These are phyloP conservation scores for Trichoderma guizhouense DNA, from an alignment of 2,329 filamentous ascomycete species.

Conservation along the genomic window DNA sequence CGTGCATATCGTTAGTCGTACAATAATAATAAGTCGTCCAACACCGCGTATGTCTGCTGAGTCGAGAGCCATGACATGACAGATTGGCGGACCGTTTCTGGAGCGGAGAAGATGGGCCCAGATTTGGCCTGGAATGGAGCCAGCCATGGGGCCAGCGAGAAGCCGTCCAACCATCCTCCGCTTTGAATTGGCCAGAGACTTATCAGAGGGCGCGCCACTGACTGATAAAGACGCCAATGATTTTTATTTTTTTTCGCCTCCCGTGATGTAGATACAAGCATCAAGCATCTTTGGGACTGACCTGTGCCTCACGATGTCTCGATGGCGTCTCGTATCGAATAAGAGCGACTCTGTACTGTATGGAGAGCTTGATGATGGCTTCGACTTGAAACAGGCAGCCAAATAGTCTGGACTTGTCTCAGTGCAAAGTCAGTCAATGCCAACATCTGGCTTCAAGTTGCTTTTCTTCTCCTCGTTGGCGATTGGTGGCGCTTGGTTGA, in stretches of 20 bases:
- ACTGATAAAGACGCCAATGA: conserved; percentile 6
- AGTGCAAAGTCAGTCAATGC: background rate
- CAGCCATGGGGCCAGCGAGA: background rate
- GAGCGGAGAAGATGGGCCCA: conserved; percentile 9
- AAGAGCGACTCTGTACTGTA: background rate
- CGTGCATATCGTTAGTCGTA: background rate
- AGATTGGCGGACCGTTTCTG: conserved; percentile 3
- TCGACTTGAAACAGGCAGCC: background rate
- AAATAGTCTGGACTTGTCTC: background rate
- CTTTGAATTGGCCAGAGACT: background rate
- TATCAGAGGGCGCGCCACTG: conserved; percentile 7
- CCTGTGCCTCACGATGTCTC: background rate
- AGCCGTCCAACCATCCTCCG: background rate
- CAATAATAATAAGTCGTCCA: background rate
- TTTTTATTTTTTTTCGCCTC: background rate
- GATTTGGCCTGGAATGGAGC: conserved; percentile 6
- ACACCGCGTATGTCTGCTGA: background rate
- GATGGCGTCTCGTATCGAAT: background rate
- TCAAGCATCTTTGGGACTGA: background rate
- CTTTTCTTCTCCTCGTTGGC: background rate
- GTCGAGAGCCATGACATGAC: background rate
- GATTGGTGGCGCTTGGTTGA: background rate
- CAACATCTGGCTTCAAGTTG: background rate
- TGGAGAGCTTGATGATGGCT: background rate
- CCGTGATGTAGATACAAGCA: background rate